phyloP scores from a whole-genome alignment of 2,329 filamentous ascomycete genomes.

The Nothomitra cinnamomea region DNA sequence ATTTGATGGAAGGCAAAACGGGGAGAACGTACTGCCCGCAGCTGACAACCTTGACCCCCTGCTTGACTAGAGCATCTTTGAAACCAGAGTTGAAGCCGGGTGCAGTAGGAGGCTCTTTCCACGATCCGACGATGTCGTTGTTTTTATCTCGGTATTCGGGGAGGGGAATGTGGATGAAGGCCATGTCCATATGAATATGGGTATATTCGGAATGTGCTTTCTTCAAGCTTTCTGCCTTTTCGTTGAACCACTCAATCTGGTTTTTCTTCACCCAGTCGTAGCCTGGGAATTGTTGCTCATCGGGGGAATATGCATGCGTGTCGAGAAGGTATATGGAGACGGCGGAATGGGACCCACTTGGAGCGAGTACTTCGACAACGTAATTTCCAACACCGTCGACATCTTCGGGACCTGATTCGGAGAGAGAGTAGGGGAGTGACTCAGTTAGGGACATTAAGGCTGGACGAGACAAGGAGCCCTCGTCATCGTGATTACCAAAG shows the following conservation, averaged over 20 bases:
- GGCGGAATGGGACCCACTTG: slow-evolving; percentile 62
- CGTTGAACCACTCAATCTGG: slow-evolving; percentile 89
- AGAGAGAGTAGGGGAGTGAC: slow-evolving; percentile 74
- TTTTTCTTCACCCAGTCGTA: slow-evolving; percentile 95
- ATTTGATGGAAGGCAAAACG: slow-evolving; percentile 11
- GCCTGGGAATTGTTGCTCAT: slow-evolving; percentile 74
- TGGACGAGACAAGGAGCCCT: slow-evolving; percentile 59
- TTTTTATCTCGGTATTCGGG: slow-evolving; percentile 61
- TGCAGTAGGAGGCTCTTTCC: slow-evolving; percentile 72
- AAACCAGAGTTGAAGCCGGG: slow-evolving; percentile 87
- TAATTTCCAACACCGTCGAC: slow-evolving; percentile 93
- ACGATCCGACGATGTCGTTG: slow-evolving; percentile 49
- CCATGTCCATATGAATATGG: slow-evolving; percentile 84
- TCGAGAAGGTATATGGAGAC: slow-evolving; percentile 91
- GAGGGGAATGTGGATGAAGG: slow-evolving; percentile 93
- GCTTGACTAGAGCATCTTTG: slow-evolving; percentile 69
- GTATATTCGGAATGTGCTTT: slow-evolving; percentile 69
- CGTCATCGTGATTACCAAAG: slow-evolving; percentile 96
- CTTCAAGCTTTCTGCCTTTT: slow-evolving; percentile 57
- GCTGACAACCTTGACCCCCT: slow-evolving; percentile 73
- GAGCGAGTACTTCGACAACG: slow-evolving; percentile 73
- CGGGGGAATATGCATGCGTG: slow-evolving; percentile 78
- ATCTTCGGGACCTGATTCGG: slow-evolving; percentile 63
- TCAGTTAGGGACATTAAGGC: slow-evolving; percentile 77
- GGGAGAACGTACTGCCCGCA: slow-evolving; percentile 60